Conservation (phyloP, 768 basidiomycete genomes). For the Lentinus tigrinus region DNA sequence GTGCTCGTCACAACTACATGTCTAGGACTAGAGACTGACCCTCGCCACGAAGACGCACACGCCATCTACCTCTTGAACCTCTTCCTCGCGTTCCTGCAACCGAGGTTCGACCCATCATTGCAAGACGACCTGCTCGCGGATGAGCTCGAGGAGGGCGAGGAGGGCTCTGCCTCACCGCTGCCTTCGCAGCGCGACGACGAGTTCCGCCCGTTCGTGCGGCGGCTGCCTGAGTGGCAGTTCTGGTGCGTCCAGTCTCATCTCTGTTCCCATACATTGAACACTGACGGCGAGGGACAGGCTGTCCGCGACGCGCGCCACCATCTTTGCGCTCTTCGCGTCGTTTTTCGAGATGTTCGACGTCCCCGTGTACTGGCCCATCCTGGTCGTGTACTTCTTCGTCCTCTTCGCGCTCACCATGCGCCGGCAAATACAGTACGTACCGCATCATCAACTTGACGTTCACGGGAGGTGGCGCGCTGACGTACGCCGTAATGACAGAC, state of each 20-base stretch:
- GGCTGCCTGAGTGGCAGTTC: slow-evolving; percentile 96
- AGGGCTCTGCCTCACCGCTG: slow-evolving; percentile 49
- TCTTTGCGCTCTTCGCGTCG: slow-evolving; percentile 78
- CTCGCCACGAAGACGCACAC: slow-evolving; percentile 62
- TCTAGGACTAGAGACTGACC: background rate
- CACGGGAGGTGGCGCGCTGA: background rate
- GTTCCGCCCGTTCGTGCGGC: slow-evolving; percentile 93
- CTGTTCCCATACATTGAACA: background rate
- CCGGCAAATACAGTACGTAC: slow-evolving; percentile 87
- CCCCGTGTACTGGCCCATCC: slow-evolving; percentile 99
- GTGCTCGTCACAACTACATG: background rate
- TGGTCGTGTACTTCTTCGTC: slow-evolving; percentile 95
- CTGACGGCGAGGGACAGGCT: slow-evolving; percentile 54
- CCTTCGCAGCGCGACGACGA: slow-evolving; percentile 85
- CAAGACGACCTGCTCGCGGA: slow-evolving; percentile 92
- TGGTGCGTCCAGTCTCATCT: slow-evolving; percentile 51
- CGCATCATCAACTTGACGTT: background rate
- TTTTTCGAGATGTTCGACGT: slow-evolving; percentile 87
- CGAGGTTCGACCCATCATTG: slow-evolving; percentile 95
- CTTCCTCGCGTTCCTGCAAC: slow-evolving; percentile 95
- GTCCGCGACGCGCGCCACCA: slow-evolving; percentile 85
- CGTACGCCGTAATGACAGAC: slow-evolving; percentile 46
- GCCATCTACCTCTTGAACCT: slow-evolving; percentile 96
- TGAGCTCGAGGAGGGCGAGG: slow-evolving; percentile 92
- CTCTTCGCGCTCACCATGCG: slow-evolving; percentile 95